Conservation (phyloP, 176 grass and related monocot genomes). For the Carex littledalei region DNA sequence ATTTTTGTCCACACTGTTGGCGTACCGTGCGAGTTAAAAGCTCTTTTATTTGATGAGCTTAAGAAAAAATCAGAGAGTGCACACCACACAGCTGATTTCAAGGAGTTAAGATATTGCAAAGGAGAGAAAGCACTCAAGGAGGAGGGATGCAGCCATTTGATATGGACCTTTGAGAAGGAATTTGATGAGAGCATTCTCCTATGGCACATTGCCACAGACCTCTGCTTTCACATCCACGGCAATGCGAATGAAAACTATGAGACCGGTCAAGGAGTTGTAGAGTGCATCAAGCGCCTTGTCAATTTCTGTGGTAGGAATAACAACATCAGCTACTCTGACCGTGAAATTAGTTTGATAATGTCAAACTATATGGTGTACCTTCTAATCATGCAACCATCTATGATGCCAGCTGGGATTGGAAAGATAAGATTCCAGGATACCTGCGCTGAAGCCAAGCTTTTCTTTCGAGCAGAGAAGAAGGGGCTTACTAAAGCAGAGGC, state of each 20-base stretch:
- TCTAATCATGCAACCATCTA: constrained; percentile 21
- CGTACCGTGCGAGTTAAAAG: constrained; percentile 10
- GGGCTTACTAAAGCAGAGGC: background rate
- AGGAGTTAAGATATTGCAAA: background rate
- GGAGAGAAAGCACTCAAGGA: background rate
- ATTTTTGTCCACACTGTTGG: background rate
- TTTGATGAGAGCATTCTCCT: constrained; percentile 33
- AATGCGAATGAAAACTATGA: too few relatives aligned
- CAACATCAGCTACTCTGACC: background rate
- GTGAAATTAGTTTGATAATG: background rate
- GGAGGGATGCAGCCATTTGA: background rate
- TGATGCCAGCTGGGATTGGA: constrained; percentile 26
- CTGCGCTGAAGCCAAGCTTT: constrained; percentile 28
- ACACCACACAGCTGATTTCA: background rate
- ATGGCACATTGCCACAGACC: constrained; percentile 40
- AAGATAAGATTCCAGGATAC: constrained; percentile 25
- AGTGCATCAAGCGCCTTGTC: too few relatives aligned
- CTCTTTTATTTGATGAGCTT: constrained; percentile 31
- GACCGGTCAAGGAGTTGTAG: too few relatives aligned
- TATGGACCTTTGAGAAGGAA: constrained; percentile 25
- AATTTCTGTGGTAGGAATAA: too few relatives aligned
- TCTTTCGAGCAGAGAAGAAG: constrained; percentile 1
- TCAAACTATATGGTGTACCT: constrained; percentile 28
- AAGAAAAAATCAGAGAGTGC: background rate
- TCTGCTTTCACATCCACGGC: constrained; percentile 14